A percentile compares a stretch with the other conserved stretches of the same genome.
Conservation (phyloP, 257 asterid species). For the Voacanga thouarsii region DNA sequence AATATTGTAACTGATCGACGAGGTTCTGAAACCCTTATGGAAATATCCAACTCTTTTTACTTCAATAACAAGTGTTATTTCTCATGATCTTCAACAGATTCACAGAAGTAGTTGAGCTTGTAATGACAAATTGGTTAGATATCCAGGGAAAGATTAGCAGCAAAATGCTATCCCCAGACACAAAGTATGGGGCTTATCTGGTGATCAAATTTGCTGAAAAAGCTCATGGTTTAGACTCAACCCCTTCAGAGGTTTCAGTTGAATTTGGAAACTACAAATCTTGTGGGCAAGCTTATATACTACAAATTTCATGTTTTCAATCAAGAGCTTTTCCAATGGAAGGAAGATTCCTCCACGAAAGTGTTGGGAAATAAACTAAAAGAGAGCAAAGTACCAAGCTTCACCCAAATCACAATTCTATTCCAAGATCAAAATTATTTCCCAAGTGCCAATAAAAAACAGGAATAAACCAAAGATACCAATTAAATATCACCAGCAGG, state of each 20-base stretch:
- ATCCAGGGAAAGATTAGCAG: slow-evolving; percentile 43
- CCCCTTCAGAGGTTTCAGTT: slow-evolving; percentile 44
- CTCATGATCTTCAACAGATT: slow-evolving; percentile 21
- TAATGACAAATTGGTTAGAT: slow-evolving; percentile 56
- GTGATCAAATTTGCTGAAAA: slow-evolving; percentile 45
- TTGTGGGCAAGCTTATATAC: slow-evolving; percentile 20
- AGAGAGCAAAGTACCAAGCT: too few relatives aligned
- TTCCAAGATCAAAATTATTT: too few relatives aligned
- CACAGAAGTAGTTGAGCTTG: slow-evolving; percentile 33
- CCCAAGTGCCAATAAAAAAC: too few relatives aligned
- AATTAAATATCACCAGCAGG: too few relatives aligned
- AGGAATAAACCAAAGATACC: too few relatives aligned
- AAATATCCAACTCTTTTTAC: background rate
- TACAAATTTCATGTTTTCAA: slow-evolving; percentile 4
- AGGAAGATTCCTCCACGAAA: slow-evolving; percentile 23
- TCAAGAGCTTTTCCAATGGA: slow-evolving; percentile 11
- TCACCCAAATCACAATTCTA: too few relatives aligned
- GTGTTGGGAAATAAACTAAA: too few relatives aligned
- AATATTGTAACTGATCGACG: too few relatives aligned
- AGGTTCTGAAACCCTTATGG: too few relatives aligned
- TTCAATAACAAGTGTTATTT: background rate
- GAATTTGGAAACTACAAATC: slow-evolving; percentile 34
- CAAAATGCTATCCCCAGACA: slow-evolving; percentile 44
- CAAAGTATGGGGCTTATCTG: slow-evolving; percentile 60
- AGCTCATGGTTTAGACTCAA: slow-evolving; percentile 52